Percentiles rank a stretch among this genome's conserved stretches.
phyloP scores from a whole-genome alignment of 2,329 filamentous ascomycete species.

The Beauveria australis region DNA sequence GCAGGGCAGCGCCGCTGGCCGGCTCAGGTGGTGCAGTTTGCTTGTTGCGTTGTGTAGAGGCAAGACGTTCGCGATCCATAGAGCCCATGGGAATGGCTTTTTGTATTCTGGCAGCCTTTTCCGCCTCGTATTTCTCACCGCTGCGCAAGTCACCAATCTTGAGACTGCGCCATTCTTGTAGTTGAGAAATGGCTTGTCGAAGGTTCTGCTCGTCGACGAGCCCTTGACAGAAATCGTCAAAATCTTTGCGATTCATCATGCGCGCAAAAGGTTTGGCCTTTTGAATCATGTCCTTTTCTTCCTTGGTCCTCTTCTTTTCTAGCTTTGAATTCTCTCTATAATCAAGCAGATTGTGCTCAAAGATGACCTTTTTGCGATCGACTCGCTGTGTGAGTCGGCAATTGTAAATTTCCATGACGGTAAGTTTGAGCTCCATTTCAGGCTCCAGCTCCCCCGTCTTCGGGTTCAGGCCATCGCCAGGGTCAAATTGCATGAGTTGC shows the following conservation, averaged over 20 bases:
- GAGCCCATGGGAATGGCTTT: constrained; percentile 64
- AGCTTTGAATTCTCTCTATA: constrained; percentile 83
- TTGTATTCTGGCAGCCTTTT: constrained; percentile 71
- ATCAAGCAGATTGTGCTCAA: constrained; percentile 88
- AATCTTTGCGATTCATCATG: constrained; percentile 93
- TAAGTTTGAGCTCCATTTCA: constrained; percentile 95
- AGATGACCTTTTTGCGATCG: constrained; percentile 92
- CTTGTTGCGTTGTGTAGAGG: constrained; percentile 60
- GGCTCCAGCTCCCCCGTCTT: constrained; percentile 80
- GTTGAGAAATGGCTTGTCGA: constrained; percentile 76
- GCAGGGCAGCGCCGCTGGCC: constrained; percentile 63
- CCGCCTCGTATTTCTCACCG: constrained; percentile 86
- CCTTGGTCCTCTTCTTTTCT: constrained; percentile 94
- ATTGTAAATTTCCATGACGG: constrained; percentile 98
- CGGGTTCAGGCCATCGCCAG: constrained; percentile 84
- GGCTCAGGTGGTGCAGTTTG: constrained; percentile 60
- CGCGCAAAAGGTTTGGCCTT: constrained; percentile 93
- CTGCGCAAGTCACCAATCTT: constrained; percentile 76
- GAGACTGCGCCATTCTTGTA: constrained; percentile 88
- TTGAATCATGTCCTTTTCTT: constrained; percentile 83
- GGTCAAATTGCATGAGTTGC: constrained; percentile 96
- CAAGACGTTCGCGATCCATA: constrained; percentile 73
- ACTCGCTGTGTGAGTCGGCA: constrained; percentile 81
- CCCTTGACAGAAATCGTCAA: constrained; percentile 75
- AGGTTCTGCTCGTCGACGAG: constrained; percentile 87